Base-by-base conservation (phyloP, 2,329 filamentous ascomycete species). In the Intubia oerlemansii region DNA sequence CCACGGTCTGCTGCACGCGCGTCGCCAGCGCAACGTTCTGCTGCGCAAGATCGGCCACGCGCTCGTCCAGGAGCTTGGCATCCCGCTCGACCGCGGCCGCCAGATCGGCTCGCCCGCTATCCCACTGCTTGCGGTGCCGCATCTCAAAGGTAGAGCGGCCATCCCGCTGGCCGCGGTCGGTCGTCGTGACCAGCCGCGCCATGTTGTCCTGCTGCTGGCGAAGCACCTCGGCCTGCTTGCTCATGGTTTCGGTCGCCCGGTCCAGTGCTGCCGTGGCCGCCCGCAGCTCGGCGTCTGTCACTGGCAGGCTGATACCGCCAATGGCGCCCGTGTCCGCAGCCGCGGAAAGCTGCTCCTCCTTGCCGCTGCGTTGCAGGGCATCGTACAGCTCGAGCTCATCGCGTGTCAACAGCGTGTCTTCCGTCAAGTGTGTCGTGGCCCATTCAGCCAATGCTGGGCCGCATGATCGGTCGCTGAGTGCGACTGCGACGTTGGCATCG, bases 221-320 rank as follows among this genome's bases (percentile, higher is more conserved):
- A 12, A 80, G 44, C 1, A 59, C 53, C 41, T 68, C 63, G 17
- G 60, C 69, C 41, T 79, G 73, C 44, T 62, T 62, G 35, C 63
- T 56, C 17, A 79, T 74, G 12, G 59, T 60, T 12, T 57, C 57
- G 1, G 74, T 78, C 2, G 73, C 76, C 21, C 54, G 54, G 34
- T 64, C 57, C n/a, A 81, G 52, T 30, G 73, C 63, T 4, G 62
- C 56, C 28, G 76, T 66, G 11, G 74, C 73, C 23, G 52, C 46
- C 30, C 55, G 54, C 31, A 79, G 52, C 29, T 77, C 68, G 16
- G 60, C 51, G 32, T 77, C 69, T 10, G 54, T 49, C 25, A 75
- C 46, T 5, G 62, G 56, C 30, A 57, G 58, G 7, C 17, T 60
- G n/a, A 19, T 20, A 7, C 25, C 21, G 15, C 14, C 16, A 16